phyloP scores from a whole-genome alignment of 2,329 filamentous ascomycete genomes.

The Colletotrichum echinochloae region DNA sequence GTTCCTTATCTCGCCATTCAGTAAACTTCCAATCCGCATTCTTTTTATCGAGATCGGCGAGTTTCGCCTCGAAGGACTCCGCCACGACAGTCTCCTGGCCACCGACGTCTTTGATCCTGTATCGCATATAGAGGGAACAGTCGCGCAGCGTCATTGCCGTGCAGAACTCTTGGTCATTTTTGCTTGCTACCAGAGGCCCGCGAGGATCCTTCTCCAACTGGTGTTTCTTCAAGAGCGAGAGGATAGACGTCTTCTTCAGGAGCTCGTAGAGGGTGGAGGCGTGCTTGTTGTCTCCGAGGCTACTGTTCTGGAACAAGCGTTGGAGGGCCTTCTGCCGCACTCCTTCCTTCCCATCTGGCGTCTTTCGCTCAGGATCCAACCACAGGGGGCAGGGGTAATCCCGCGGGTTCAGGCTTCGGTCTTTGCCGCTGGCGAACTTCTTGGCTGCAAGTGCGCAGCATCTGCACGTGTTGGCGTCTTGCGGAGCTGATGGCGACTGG shows the following conservation, averaged over 20 bases:
- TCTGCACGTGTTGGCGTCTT: constrained; percentile 73
- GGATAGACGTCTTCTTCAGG: constrained; percentile 11
- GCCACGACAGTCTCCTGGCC: constrained; percentile 22
- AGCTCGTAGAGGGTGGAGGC: constrained; percentile 13
- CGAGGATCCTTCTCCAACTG: constrained; percentile 58
- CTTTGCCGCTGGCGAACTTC: constrained; percentile 47
- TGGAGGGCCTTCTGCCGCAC: constrained; percentile 22
- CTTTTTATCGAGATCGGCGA: constrained; percentile 85
- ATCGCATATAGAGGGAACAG: constrained; percentile 78
- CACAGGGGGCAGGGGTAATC: constrained; percentile 39
- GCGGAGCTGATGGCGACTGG: constrained; percentile 79
- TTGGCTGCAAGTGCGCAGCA: constrained; percentile 73
- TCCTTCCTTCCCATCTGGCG: neutral
- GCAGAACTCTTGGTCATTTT: constrained; percentile 62
- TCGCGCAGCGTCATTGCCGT: constrained; percentile 85
- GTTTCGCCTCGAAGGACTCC: constrained; percentile 63
- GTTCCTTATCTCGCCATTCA: constrained; percentile 77
- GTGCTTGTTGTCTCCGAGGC: constrained; percentile 24
- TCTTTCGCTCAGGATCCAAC: constrained; percentile 26
- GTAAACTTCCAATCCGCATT: constrained; percentile 72
- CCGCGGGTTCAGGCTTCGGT: constrained; percentile 24
- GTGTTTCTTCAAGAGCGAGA: constrained; percentile 12
- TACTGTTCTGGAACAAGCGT: constrained; percentile 19
- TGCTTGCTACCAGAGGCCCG: constrained; percentile 57
- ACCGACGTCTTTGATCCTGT: constrained; percentile 11